Percentiles rank a stretch among this genome's conserved stretches.
These are phyloP conservation scores for Trichoderma atrobrunneum DNA, from an alignment of 2,329 filamentous ascomycete species.

Conservation along the genomic window DNA sequence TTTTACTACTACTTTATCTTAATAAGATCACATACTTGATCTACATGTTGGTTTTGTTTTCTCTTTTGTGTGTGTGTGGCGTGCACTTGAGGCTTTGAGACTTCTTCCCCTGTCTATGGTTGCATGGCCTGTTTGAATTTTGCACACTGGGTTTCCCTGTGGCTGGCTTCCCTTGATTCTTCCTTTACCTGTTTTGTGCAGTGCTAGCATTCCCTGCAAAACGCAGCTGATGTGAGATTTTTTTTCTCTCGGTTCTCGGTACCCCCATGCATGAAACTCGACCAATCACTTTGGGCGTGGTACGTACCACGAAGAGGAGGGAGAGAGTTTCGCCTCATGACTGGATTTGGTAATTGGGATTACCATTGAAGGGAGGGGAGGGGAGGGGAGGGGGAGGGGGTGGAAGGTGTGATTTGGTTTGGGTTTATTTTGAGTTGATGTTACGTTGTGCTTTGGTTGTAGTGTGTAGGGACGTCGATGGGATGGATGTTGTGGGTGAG, in stretches of 20 bases:
- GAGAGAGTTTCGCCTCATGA: not conserved
- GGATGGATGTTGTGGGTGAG: not conserved
- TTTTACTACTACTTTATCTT: conserved; percentile 9
- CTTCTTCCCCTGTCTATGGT: not conserved
- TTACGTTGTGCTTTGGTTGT: not conserved
- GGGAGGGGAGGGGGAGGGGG: not conserved
- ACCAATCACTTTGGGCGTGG: not conserved
- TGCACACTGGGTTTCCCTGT: not conserved
- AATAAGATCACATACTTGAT: conserved; percentile 12
- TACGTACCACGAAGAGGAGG: not conserved
- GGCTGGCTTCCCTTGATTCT: not conserved
- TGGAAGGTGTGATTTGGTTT: not conserved
- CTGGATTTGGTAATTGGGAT: not conserved
- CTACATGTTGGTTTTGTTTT: not conserved
- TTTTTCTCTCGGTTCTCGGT: not conserved
- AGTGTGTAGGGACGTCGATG: not conserved
- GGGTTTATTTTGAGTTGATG: not conserved
- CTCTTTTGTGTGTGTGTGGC: not conserved
- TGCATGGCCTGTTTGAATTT: not conserved
- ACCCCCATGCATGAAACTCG: not conserved
- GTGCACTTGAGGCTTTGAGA: not conserved
- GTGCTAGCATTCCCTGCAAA: not conserved
- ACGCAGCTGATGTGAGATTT: conserved; percentile 9
- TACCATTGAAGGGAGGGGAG: not conserved
- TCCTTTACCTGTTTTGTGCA: not conserved